Conservation (phyloP, 2,329 filamentous ascomycete genomes). For the Hypoxylon sp. region DNA sequence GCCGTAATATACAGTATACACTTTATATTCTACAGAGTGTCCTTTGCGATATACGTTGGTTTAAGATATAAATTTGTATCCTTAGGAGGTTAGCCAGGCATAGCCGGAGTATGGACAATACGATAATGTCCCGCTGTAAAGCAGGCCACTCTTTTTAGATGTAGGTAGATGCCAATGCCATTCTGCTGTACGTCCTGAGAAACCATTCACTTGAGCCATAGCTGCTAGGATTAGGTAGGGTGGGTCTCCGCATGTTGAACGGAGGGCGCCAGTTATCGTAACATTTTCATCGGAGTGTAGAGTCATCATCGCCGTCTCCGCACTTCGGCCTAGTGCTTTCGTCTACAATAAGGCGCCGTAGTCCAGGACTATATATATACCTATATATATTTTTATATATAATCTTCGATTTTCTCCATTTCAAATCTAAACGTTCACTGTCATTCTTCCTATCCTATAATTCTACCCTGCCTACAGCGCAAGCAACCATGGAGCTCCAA, state of each 20-base stretch:
- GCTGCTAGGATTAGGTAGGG: constrained; percentile 1
- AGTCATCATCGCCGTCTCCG: constrained; percentile 17
- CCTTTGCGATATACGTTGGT: background rate
- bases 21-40: constrained; percentile 2
- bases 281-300: background rate
- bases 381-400: constrained; percentile 5
- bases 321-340: constrained; percentile 16
- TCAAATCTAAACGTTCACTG: background rate
- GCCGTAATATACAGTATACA: background rate
- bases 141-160: background rate
- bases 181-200: background rate
- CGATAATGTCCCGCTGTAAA: background rate
- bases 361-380: background rate
- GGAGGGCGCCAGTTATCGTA: constrained; percentile 8
- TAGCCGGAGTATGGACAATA: background rate
- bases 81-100: too few species aligned
- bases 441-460: background rate
- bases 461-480: too few species aligned
- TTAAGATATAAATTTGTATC: background rate
- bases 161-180: background rate
- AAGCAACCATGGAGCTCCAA: constrained; percentile 52
- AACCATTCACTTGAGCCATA: too few species aligned
- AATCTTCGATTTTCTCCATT: too few species aligned
- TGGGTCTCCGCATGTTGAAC: constrained; percentile 25
- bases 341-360: too few species aligned